Evolutionary conservation across 345 rosid genomes (phyloP).

Genomic region (Firmiana major): DNA sequence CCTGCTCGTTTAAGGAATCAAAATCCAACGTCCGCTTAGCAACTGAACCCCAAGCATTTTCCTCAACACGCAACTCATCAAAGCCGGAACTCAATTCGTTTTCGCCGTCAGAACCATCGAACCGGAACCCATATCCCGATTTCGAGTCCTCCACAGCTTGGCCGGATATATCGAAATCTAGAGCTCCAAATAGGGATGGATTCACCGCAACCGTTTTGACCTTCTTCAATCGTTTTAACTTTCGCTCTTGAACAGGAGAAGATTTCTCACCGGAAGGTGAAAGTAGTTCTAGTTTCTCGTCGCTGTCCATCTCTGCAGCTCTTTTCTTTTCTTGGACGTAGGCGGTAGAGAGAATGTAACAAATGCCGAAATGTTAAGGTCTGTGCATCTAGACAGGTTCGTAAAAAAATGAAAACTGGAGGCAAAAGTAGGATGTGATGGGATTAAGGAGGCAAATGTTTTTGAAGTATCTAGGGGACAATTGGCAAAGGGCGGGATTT

Average conservation of each 20-base stretch:
- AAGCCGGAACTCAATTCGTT: conserved; percentile 25
- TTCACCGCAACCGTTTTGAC: conserved; percentile 23
- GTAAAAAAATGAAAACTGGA: not conserved
- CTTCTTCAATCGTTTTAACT: conserved; percentile 70
- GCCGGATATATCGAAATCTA: conserved; percentile 4
- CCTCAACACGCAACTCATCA: conserved; percentile 29
- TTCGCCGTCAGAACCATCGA: conserved; percentile 29
- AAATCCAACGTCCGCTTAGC: conserved; percentile 49
- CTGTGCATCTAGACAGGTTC: not conserved
- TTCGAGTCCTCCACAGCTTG: conserved; percentile 23
- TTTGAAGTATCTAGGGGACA: conserved; percentile 23
- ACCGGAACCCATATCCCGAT: conserved; percentile 20
- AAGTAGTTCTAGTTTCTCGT: conserved; percentile 40
- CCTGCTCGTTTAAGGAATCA: conserved; percentile 32
- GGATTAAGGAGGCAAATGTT: conserved; percentile 34
- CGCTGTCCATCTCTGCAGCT: conserved; percentile 41
- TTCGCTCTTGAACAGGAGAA: conserved; percentile 40
- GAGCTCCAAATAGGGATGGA: conserved; percentile 19
- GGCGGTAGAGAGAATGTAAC: not conserved
- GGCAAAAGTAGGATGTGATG: not conserved
- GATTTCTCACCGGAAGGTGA: conserved; percentile 42
- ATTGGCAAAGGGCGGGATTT: conserved; percentile 12
- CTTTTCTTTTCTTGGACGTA: not conserved
- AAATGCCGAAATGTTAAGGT: not conserved
- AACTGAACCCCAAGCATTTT: conserved; percentile 17